These are phyloP conservation scores for Pistacia vera DNA, from an alignment of 345 rosid genomes.

Conservation along the genomic window DNA sequence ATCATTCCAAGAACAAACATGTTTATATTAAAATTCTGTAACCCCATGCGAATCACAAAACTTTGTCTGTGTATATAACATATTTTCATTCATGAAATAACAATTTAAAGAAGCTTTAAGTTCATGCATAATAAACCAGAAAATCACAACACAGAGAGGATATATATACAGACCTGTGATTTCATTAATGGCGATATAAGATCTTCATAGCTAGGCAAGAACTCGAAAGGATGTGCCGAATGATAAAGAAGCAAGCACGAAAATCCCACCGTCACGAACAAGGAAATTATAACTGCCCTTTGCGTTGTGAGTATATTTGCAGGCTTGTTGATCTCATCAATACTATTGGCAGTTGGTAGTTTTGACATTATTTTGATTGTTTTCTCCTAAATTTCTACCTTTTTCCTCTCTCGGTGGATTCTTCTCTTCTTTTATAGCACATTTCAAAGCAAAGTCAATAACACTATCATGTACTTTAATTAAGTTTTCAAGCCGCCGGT, in stretches of 20 bases:
- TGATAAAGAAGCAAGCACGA: constrained; percentile 5
- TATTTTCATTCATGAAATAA: too few relatives aligned
- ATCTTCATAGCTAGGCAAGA: neutral
- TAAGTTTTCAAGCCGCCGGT: neutral
- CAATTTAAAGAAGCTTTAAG: too few relatives aligned
- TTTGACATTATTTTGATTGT: neutral
- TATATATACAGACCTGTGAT: neutral
- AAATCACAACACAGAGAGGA: too few relatives aligned
- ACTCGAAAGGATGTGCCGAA: neutral
- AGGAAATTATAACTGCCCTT: neutral
- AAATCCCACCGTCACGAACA: neutral
- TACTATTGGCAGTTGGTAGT: neutral
- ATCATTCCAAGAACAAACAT: too few relatives aligned
- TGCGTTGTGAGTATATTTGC: too few relatives aligned
- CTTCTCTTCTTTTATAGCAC: neutral
- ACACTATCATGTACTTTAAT: neutral
- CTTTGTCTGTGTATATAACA: too few relatives aligned
- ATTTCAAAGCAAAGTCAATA: neutral
- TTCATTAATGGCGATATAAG: neutral
- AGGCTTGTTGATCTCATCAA: too few relatives aligned
- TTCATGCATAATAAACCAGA: too few relatives aligned
- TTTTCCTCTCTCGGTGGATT: too few relatives aligned
- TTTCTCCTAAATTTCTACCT: neutral
- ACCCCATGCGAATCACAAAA: too few relatives aligned
- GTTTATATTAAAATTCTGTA: too few relatives aligned